Conservation (phyloP, 257 asterid species). For the Solanum verrucosum region DNA sequence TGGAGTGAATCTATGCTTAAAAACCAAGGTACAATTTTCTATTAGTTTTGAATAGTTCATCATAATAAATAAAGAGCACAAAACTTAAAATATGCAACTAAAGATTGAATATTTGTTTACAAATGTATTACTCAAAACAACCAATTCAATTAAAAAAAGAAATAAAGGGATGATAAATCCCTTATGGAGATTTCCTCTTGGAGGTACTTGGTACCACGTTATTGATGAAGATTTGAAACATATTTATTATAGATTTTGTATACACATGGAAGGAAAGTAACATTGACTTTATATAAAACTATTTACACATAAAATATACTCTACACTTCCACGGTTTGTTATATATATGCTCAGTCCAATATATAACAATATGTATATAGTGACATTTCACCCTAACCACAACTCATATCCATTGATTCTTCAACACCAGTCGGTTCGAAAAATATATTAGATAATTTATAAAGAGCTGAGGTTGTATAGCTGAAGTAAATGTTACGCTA, state of each 20-base stretch:
- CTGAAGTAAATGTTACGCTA: neutral
- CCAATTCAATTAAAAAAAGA: neutral
- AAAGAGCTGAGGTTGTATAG: neutral
- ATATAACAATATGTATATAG: neutral
- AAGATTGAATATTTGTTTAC: neutral
- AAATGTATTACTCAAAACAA: neutral
- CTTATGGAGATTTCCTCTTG: neutral
- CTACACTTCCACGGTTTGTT: neutral
- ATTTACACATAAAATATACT: neutral
- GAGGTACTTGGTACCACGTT: neutral
- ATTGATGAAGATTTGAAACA: neutral
- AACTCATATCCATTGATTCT: neutral
- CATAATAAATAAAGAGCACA: neutral
- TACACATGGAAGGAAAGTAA: neutral
- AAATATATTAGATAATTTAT: neutral
- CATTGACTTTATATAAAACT: constrained; percentile 1
- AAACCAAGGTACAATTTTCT: neutral
- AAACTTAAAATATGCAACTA: neutral
- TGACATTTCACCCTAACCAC: neutral
- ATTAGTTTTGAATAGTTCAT: neutral
- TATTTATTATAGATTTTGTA: neutral
- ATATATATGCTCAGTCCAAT: neutral
- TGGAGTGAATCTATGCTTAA: neutral
- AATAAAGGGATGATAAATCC: neutral
- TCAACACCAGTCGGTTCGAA: neutral